Evolutionary conservation across 139 green algal species (phyloP).

Genomic region (Coelastrella sp.): DNA sequence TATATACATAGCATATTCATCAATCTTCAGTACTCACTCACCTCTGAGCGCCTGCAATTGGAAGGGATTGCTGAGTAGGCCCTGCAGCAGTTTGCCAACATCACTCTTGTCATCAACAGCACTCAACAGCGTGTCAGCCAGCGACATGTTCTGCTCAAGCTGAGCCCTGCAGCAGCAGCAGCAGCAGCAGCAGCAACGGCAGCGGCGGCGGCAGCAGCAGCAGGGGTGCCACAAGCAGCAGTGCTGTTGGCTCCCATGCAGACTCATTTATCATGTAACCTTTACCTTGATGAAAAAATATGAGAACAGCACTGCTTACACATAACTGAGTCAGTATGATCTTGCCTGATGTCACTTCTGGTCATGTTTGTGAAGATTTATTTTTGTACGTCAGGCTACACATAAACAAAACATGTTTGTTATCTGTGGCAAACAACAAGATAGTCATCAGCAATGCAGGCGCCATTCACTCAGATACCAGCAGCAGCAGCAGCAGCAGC

Average conservation of each 20-base stretch:
- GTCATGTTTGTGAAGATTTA: no score
- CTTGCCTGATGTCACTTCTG: background rate
- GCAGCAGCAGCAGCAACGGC: conserved; percentile 1
- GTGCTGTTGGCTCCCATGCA: no score
- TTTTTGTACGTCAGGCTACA: no score
- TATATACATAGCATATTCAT: background rate
- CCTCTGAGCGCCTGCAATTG: conserved; percentile 65
- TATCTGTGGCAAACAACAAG: background rate
- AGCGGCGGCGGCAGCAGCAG: background rate
- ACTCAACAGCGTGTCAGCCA: conserved; percentile 32
- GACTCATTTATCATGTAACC: no score
- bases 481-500: conserved; percentile 22
- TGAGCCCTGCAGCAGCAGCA: conserved; percentile 34
- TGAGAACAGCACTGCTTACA: background rate
- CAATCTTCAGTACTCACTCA: background rate
- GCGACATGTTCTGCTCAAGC: conserved; percentile 26
- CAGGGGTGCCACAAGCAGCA: background rate
- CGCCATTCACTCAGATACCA: no score
- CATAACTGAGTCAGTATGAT: background rate
- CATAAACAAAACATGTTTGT: background rate
- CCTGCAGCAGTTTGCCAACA: conserved; percentile 57
- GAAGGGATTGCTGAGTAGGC: conserved; percentile 63
- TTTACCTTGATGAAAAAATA: no score
- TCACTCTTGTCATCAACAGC: conserved; percentile 55
- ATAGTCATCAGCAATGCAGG: background rate